Percentiles rank a stretch among this genome's conserved stretches.
phyloP scores from a whole-genome alignment of 2,329 filamentous ascomycete genomes.

The Gremmenia infestans region DNA sequence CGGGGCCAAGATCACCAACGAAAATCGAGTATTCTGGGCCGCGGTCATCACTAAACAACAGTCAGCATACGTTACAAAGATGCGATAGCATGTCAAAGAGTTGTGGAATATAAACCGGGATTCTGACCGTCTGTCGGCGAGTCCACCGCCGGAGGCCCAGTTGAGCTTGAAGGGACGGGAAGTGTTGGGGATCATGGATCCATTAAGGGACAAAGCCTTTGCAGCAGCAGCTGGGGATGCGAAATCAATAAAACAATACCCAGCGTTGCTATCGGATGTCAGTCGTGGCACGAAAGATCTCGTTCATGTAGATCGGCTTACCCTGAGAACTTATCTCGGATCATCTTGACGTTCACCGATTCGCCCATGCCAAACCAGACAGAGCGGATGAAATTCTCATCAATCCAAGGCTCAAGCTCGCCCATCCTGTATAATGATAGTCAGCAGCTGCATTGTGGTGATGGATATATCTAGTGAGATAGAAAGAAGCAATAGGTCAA shows the following conservation, averaged over 20 bases:
- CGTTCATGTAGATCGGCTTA: conserved; percentile 40
- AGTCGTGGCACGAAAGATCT: conserved; percentile 9
- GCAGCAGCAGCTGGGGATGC: conserved; percentile 73
- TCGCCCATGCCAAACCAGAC: conserved; percentile 89
- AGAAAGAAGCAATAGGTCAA: conserved; percentile 36
- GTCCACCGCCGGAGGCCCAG: conserved; percentile 94
- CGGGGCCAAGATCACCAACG: conserved; percentile 92
- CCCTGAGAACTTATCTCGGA: conserved; percentile 98
- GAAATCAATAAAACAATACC: conserved; percentile 99
- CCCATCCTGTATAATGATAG: conserved; percentile 70
- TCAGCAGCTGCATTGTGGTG: conserved; percentile 24
- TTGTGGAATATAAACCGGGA: conserved; percentile 20
- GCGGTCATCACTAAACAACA: conserved; percentile 59
- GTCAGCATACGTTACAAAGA: conserved; percentile 3
- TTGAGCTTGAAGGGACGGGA: conserved; percentile 96
- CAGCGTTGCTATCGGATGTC: conserved; percentile 66
- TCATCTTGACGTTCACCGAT: conserved; percentile 98
- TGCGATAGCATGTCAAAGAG: conserved; percentile 9
- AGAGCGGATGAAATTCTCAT: conserved; percentile 96
- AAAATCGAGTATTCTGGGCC: conserved; percentile 85
- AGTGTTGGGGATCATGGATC: conserved; percentile 86
- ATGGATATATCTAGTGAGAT: neutral
- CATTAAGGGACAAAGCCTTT: conserved; percentile 88
- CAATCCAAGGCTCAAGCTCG: conserved; percentile 98
- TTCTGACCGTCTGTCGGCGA: conserved; percentile 79